Conservation (phyloP, 1,284 basidiomycete species). For the Microbotryum violaceum region DNA sequence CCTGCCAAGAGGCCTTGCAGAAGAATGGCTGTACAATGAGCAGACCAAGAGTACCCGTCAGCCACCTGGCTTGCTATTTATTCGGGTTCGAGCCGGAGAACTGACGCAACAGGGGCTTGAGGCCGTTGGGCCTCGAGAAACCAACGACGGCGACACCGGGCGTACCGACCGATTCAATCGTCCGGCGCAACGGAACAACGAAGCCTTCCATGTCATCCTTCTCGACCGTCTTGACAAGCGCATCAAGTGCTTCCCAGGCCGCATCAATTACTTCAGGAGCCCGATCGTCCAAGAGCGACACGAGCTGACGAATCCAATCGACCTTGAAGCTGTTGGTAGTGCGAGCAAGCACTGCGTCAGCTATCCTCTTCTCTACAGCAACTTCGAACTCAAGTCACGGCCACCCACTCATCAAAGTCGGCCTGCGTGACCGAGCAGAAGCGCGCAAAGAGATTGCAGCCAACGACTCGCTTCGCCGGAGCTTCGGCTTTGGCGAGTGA, state of each 20-base stretch:
- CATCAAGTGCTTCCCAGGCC: conserved; percentile 76
- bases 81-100: conserved; percentile 52
- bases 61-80: not conserved
- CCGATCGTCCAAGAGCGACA: conserved; percentile 75
- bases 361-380: not conserved
- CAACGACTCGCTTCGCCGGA: conserved; percentile 64
- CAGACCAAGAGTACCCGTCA: not conserved
- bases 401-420: conserved; percentile 55
- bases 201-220: conserved; percentile 88
- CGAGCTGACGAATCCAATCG: conserved; percentile 91
- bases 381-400: conserved; percentile 18
- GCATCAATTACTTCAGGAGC: conserved; percentile 67
- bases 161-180: conserved; percentile 76
- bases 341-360: conserved; percentile 34
- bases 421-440: conserved; percentile 73
- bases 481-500: conserved; percentile 72
- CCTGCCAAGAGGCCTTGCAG: conserved; percentile 36
- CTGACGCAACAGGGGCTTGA: conserved; percentile 62
- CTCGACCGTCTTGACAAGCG: conserved; percentile 79
- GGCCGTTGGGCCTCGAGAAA: conserved; percentile 81
- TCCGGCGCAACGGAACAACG: conserved; percentile 77
- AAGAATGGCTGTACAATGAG: conserved; percentile 27
- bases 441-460: conserved; percentile 64
- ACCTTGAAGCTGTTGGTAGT: conserved; percentile 55
- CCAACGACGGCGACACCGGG: conserved; percentile 75